These are phyloP conservation scores for Didymella pinodella DNA, from an alignment of 2,329 filamentous ascomycete genomes.

Conservation along the genomic window DNA sequence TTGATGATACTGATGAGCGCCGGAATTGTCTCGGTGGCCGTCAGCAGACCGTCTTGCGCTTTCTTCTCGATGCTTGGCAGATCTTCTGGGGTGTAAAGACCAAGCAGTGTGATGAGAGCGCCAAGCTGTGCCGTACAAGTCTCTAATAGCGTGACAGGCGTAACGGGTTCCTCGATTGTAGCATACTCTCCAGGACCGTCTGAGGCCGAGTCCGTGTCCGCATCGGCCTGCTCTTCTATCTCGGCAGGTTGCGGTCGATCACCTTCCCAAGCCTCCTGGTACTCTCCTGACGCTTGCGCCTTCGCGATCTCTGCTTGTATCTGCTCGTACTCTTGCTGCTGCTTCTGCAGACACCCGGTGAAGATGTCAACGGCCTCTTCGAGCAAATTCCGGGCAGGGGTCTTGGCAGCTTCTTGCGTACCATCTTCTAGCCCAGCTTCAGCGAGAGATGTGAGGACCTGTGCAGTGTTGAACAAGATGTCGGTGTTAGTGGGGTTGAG, in stretches of 20 bases:
- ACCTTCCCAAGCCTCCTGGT: slow-evolving; percentile 33
- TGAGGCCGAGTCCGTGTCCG: slow-evolving; percentile 36
- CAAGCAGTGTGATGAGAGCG: slow-evolving; percentile 56
- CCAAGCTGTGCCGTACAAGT: slow-evolving; percentile 70
- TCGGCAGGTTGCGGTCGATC: slow-evolving; percentile 19
- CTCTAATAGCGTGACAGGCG: slow-evolving; percentile 70
- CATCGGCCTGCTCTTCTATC: slow-evolving; percentile 22
- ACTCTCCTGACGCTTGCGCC: slow-evolving; percentile 35
- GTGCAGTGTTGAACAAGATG: slow-evolving; percentile 74
- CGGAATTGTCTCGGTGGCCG: slow-evolving; percentile 63
- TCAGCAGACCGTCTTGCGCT: slow-evolving; percentile 62
- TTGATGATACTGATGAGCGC: slow-evolving; percentile 57
- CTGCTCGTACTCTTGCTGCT: slow-evolving; percentile 57
- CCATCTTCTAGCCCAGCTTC: slow-evolving; percentile 66
- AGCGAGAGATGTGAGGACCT: slow-evolving; percentile 71
- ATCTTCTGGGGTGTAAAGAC: slow-evolving; percentile 58
- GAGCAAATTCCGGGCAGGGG: slow-evolving; percentile 61
- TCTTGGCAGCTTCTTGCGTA: slow-evolving; percentile 49
- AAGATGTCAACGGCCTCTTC: slow-evolving; percentile 70
- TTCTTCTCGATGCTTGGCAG: slow-evolving; percentile 63
- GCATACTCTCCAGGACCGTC: slow-evolving; percentile 67
- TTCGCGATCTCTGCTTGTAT: slow-evolving; percentile 45
- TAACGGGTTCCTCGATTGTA: slow-evolving; percentile 71
- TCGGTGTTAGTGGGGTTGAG: slow-evolving; percentile 71
- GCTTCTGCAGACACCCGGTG: slow-evolving; percentile 57